Evolutionary conservation across 768 basidiomycete genomes (phyloP), one percentile per base, ranked within the genome.

Genomic region (Tremella fuciformis): DNA sequence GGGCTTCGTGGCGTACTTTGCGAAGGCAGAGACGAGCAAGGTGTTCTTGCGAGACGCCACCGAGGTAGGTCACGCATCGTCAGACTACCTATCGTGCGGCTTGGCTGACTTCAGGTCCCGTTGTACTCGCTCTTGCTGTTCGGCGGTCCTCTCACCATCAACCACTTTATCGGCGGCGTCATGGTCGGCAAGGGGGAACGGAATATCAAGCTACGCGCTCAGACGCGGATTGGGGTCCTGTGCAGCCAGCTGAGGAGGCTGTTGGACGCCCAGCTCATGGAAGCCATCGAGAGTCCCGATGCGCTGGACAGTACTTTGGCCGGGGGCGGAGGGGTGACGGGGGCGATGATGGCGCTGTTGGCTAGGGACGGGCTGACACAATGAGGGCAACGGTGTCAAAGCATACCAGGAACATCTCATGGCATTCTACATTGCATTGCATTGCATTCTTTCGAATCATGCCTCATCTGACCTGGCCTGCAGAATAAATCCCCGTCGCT

Each of bases 151-250:
- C 84, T 96, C 16, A 77, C 83, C 4, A 84, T 91, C 53, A 86
- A 92, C 65, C 88, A 91, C 65, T 81, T 90, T 42, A 83, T 81
- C 9, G 88, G 89, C n/a, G 89, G 88, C 0, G 74, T 93, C 41
- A 83, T 82, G 3, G 58, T 79, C 16, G 81, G 77, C 15, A 83
- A 81, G 46, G 29, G 29, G 11, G 82, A 83, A 21, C 78, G 79
- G 8, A 58, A 63, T 29, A 77, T 96, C 58, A 85, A 83, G 67
- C 73, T 94, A 60, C 84, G 82, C 55, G 88, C 90, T 0, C 89
- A 86, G 84, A 88, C 92, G n/a, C 83, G 91, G 8, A 93, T 94
- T 50, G 91, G 91, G 1, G 85, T 91, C 11, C 81, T 96, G 25
- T 87, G 90, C 41, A 91, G 91, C 69, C 89, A 91, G 64, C 78